A percentile compares a stretch with the other conserved stretches of the same genome.
Conservation (phyloP, 139 green algal genomes). For the Coelastrella sp. region DNA sequence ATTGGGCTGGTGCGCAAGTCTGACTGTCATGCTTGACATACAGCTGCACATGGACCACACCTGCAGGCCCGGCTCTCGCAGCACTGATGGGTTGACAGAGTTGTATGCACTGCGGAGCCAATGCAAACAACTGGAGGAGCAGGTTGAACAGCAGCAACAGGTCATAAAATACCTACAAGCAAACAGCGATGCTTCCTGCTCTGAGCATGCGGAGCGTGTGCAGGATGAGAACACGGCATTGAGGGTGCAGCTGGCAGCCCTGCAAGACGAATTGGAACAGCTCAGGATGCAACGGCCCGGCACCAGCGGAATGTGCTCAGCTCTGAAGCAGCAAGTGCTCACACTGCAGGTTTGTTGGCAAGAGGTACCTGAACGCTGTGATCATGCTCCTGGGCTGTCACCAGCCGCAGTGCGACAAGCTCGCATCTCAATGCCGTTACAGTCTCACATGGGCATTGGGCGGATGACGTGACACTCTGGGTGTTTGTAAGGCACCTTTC, state of each 20-base stretch:
- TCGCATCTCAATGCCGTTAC: too few species aligned
- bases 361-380: too few species aligned
- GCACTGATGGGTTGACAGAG: neutral
- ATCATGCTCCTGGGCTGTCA: too few species aligned
- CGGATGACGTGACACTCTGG: too few species aligned
- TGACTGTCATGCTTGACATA: too few species aligned
- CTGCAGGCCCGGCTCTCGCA: neutral
- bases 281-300: constrained; percentile 19
- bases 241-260: constrained; percentile 22
- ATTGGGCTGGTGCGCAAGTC: too few species aligned
- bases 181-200: neutral
- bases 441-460: too few species aligned
- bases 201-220: neutral
- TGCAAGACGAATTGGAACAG: constrained; percentile 18
- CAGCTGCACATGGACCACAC: neutral
- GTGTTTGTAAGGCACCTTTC: too few species aligned
- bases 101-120: neutral
- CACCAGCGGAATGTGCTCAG: constrained; percentile 39
- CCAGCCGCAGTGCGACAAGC: too few species aligned
- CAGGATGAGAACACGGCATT: constrained; percentile 38
- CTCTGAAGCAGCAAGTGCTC: constrained; percentile 40
- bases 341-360: constrained; percentile 40
- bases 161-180: constrained; percentile 46
- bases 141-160: constrained; percentile 49
- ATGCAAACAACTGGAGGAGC: constrained; percentile 44